phyloP scores from a whole-genome alignment of 2,329 filamentous ascomycete species.

The Calonectria montana region DNA sequence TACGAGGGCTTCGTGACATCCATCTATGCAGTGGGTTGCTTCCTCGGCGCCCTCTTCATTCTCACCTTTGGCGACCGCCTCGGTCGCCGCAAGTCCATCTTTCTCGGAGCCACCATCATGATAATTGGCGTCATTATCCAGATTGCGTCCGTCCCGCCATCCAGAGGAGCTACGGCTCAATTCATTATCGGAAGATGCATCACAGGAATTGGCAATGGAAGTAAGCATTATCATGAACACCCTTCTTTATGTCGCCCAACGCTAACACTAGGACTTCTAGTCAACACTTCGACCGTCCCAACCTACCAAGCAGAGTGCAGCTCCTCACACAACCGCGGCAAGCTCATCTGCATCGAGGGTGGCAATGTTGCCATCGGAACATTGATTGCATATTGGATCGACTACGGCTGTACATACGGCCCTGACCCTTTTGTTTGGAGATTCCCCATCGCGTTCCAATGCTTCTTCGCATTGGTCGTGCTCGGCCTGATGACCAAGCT shows the following conservation, averaged over 20 bases:
- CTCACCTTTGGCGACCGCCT: slow-evolving; percentile 64
- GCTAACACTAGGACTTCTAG: neutral
- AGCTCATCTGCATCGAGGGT: slow-evolving; percentile 63
- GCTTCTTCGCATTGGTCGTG: slow-evolving; percentile 55
- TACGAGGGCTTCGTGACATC: slow-evolving; percentile 59
- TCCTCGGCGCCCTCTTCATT: slow-evolving; percentile 61
- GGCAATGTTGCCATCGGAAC: slow-evolving; percentile 55
- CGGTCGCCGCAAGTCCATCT: slow-evolving; percentile 64
- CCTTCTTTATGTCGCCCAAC: too few relatives aligned
- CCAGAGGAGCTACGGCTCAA: slow-evolving; percentile 53
- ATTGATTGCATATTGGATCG: slow-evolving; percentile 58
- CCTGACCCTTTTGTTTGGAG: slow-evolving; percentile 62
- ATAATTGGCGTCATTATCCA: slow-evolving; percentile 72
- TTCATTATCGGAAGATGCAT: slow-evolving; percentile 63
- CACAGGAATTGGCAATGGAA: slow-evolving; percentile 64
- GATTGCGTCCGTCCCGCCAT: slow-evolving; percentile 47
- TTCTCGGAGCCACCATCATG: slow-evolving; percentile 68
- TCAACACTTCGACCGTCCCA: slow-evolving; percentile 62
- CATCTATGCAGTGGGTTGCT: slow-evolving; percentile 65
- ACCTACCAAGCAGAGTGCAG: slow-evolving; percentile 68
- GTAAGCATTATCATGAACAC: neutral
- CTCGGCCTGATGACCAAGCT: slow-evolving; percentile 55
- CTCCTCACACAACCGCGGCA: slow-evolving; percentile 62
- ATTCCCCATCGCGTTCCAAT: slow-evolving; percentile 61
- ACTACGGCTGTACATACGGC: slow-evolving; percentile 56